phyloP scores from a whole-genome alignment of 140 eudicot genomes.

The Anethum foeniculum region DNA sequence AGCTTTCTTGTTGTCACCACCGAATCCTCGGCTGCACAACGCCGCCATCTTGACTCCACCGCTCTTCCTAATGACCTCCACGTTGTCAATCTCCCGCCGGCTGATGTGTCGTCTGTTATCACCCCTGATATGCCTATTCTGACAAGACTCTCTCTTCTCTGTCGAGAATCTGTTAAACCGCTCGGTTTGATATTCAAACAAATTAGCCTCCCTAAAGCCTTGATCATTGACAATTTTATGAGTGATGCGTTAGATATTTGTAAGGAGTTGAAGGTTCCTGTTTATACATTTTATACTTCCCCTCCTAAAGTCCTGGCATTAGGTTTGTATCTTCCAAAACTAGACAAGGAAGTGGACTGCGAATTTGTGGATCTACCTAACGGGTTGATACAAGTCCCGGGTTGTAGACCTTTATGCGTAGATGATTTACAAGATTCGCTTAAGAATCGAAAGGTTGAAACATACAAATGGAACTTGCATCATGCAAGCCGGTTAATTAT shows the following conservation, averaged over 20 bases:
- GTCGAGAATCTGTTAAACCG: constrained; percentile 1
- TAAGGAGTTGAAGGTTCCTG: not conserved
- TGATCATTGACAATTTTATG: constrained; percentile 4
- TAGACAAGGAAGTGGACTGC: not conserved
- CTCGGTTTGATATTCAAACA: not conserved
- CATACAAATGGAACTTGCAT: not conserved
- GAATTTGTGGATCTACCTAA: not conserved
- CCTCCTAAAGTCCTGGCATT: not conserved
- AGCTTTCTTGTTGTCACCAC: constrained; percentile 2
- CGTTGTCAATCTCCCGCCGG: not conserved
- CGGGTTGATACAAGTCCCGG: not conserved
- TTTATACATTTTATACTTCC: not conserved
- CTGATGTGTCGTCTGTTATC: not conserved
- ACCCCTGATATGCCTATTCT: not conserved
- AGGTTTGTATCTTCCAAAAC: not conserved
- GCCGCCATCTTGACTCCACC: not conserved
- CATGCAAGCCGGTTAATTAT: not conserved
- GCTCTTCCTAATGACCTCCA: not conserved
- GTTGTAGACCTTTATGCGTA: not conserved
- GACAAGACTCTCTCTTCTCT: not conserved
- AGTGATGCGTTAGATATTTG: not conserved
- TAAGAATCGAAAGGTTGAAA: not conserved
- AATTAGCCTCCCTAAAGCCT: not conserved
- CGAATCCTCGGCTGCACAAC: not conserved
- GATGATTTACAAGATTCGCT: not conserved